Base-by-base conservation (phyloP, 2,329 filamentous ascomycete genomes). In the Xylariaceae sp. region DNA sequence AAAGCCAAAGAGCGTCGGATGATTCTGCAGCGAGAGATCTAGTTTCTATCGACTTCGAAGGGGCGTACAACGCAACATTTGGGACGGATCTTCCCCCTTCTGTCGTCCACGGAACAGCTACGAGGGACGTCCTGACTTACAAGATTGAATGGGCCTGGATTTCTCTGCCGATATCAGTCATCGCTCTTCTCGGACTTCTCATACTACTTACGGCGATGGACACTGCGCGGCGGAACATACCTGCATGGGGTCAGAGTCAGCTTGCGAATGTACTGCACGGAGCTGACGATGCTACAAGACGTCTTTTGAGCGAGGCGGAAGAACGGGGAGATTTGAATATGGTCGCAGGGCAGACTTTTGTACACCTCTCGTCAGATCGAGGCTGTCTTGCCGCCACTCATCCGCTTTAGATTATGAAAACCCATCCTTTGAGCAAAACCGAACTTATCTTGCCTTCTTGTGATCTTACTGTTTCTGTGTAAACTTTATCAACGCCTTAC, bases 391-490 rank as follows among this genome's bases (percentile, higher is more conserved):
- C 14, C 14, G 32, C 32, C n/a, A n/a, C n/a, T n/a, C n/a, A n/a
- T n/a, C n/a, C n/a, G n/a, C n/a, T n/a, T 51, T 56, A 54, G 51
- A 54, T 45, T 44, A 35, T 11, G 38, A 44, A n/a, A n/a, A n/a
- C n/a, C n/a, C n/a, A n/a, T n/a, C n/a, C n/a, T n/a, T n/a, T n/a
- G n/a, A n/a, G n/a, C n/a, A n/a, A n/a, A n/a, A n/a, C n/a, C n/a
- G n/a, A n/a, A n/a, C n/a, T n/a, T n/a, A n/a, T n/a, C n/a, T n/a
- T n/a, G n/a, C n/a, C n/a, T n/a, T n/a, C n/a, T n/a, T n/a, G n/a
- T n/a, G n/a, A n/a, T n/a, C n/a, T n/a, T n/a, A n/a, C n/a, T n/a
- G n/a, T n/a, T n/a, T n/a, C n/a, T n/a, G n/a, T n/a, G n/a, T n/a
- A n/a, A n/a, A n/a, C n/a, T n/a, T n/a, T n/a, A n/a, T n/a, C n/a